Evolutionary conservation across 2,329 filamentous ascomycete species (phyloP), one percentile per base, ranked within the genome.

Genomic region (Arthrobotrys iridis): DNA sequence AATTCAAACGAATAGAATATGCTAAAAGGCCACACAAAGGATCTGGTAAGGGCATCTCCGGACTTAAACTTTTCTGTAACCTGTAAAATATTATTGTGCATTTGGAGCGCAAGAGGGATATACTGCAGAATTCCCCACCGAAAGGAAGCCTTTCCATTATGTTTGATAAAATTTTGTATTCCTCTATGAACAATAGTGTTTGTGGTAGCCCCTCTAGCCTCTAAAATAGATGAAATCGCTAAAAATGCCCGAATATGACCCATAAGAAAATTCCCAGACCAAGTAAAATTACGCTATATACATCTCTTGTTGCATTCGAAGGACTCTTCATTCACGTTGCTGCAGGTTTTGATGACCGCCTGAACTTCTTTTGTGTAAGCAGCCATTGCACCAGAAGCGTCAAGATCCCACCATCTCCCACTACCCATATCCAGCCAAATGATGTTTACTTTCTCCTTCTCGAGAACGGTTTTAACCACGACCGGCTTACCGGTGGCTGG

Each of bases 401-500:
- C 71, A 4, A 75, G 37, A 37, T 75, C 71, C 71, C 71, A 75
- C 71, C 71, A 75, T 37, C 71, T 63, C 20, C 71, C 71, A 20
- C 63, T 75, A 3, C 71, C 71, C 71, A 75, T 75, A 22, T 75
- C 71, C n/a, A 75, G 13, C 71, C 71, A 75, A 4, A 75, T 20
- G 30, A 75, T 40, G 10, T 75, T 63, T 2, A 52, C 43, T 7
- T 68, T 37, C 2, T 46, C 35, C 48, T 63, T 75, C 26, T 75
- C 71, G 15, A 18, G 55, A 30, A 75, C 55, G 4, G 57, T 67
- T 50, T 63, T 46, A 24, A 75, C 71, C 4, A 75, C 71, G n/a
- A 75, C 71, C 1, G 71, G 71, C 37, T 68, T 75, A 5, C 46
- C 46, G 20, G 50, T 41, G 10, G 24, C 35, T 7, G 71, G 71